Base-by-base conservation (phyloP, 2,329 filamentous ascomycete genomes). In the Exophiala phaeomuriformis region DNA sequence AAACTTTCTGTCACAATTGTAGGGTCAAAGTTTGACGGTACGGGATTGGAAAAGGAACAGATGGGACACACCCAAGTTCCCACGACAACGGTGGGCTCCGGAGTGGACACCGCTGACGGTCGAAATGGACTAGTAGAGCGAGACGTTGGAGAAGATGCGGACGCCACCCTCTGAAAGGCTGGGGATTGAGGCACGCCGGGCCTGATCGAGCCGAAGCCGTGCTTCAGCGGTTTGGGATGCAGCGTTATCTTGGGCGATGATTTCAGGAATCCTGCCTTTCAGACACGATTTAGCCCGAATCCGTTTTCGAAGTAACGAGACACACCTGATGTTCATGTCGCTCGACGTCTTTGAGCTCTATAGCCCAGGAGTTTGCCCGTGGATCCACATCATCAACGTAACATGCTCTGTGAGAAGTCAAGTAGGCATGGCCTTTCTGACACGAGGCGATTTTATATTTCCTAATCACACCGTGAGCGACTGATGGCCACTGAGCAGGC, bases 61-160 rank as follows among this genome's bases (percentile, higher is more conserved):
- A 97, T 97, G 1, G 88, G 86, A 72, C 91, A 97, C 19, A 97
- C 84, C 91, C 91, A 97, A 3, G 90, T 96, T 4, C 88, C 88
- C 55, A 47, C 32, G 8, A 59, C 54, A 4, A 72, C 70, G 52
- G 62, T 72, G 60, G 64, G 67, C 2, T 70, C 64, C 27, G 71
- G 61, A 1, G 68, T 59, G 8, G 66, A 61, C 56, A 70, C 64
- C 61, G 70, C 51, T 46, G 69, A 60, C 54, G 71, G 62, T 41
- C 60, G 63, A 9, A 65, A 66, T 0, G 66, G 64, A 47, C 65
- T 67, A 4, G 65, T 58, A 49, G 62, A 57, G 44, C 66, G 63
- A 35, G 66, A 63, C 27, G 62, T 53, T 10, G 67, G 64, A 33
- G 68, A 68, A 27, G 64, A 66, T 47, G 67, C 50, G 32, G 60